Percentiles rank a stretch among this genome's conserved stretches.
Evolutionary conservation across 1,139 yeast genomes (phyloP).

Genomic region (Blastobotrys apis): DNA sequence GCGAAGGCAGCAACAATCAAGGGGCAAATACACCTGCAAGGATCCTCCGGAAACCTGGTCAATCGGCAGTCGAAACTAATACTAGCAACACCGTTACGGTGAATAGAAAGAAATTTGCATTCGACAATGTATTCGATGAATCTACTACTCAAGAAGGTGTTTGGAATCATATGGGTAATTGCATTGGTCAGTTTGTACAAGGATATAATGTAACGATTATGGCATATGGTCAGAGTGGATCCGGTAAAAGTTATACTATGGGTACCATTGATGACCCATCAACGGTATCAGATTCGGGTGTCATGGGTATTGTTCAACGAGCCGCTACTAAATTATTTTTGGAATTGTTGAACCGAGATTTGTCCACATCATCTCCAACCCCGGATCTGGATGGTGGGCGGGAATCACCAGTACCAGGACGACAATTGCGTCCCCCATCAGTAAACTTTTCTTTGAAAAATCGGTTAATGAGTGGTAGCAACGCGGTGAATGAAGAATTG

Average conservation of each 20-base stretch:
- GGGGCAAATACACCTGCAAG: background rate
- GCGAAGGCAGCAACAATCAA: background rate
- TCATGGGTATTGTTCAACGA: slow-evolving; percentile 24
- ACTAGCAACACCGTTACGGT: slow-evolving; percentile 12
- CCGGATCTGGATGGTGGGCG: slow-evolving; percentile 7
- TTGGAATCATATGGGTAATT: slow-evolving; percentile 21
- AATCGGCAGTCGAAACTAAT: slow-evolving; percentile 4
- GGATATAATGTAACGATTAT: slow-evolving; percentile 33
- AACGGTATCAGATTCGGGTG: slow-evolving; percentile 9
- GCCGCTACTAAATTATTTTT: slow-evolving; percentile 22
- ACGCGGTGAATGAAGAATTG: slow-evolving; percentile 7
- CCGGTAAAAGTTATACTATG: slow-evolving; percentile 36
- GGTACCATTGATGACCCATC: slow-evolving; percentile 26
- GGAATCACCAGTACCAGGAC: slow-evolving; percentile 6
- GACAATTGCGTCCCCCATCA: slow-evolving; percentile 13
- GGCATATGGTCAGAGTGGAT: slow-evolving; percentile 36
- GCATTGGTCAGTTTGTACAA: slow-evolving; percentile 20
- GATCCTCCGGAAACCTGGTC: background rate
- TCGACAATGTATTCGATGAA: slow-evolving; percentile 25
- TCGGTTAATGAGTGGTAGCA: slow-evolving; percentile 10
- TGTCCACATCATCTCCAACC: slow-evolving; percentile 7
- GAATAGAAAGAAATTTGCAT: slow-evolving; percentile 20
- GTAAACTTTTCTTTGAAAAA: slow-evolving; percentile 12
- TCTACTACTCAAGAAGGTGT: slow-evolving; percentile 24
- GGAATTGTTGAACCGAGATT: slow-evolving; percentile 12